Percentiles rank a stretch among this genome's conserved stretches.
These are phyloP conservation scores for Evansstolkia leycettana DNA, from an alignment of 495 filamentous ascomycete species.

Conservation along the genomic window DNA sequence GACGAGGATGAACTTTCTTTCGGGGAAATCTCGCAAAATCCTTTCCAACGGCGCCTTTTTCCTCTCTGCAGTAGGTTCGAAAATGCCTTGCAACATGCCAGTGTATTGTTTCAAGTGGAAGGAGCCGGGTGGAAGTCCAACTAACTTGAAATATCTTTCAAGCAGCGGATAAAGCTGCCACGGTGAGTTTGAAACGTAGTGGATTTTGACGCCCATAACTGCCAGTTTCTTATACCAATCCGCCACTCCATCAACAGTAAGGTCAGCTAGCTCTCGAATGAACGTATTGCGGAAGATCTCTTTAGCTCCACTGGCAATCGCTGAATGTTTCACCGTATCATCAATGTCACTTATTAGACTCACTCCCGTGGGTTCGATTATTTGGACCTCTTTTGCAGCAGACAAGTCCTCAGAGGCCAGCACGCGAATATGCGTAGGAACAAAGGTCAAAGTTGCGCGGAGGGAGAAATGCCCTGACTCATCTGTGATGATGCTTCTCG, in stretches of 20 bases:
- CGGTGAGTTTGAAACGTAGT: slow-evolving; percentile 90
- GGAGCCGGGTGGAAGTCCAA: slow-evolving; percentile 72
- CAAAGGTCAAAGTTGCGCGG: slow-evolving; percentile 69
- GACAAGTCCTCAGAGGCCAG: slow-evolving; percentile 80
- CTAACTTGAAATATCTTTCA: slow-evolving; percentile 65
- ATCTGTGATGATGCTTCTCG: slow-evolving; percentile 67
- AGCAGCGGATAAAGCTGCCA: slow-evolving; percentile 93
- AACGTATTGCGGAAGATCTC: slow-evolving; percentile 97
- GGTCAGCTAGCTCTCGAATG: slow-evolving; percentile 66
- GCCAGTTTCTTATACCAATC: slow-evolving; percentile 78
- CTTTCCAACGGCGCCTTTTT: slow-evolving; percentile 81
- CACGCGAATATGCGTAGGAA: slow-evolving; percentile 79
- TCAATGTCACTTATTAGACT: slow-evolving; percentile 97
- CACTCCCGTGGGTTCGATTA: slow-evolving; percentile 70
- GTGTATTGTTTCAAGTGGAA: slow-evolving; percentile 92
- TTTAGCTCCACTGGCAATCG: slow-evolving; percentile 68
- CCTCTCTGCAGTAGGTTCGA: slow-evolving; percentile 89
- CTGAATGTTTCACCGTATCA: slow-evolving; percentile 95
- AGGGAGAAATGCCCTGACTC: slow-evolving; percentile 76
- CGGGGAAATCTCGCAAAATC: slow-evolving; percentile 79
- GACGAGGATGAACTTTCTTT: slow-evolving; percentile 79
- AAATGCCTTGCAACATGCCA: slow-evolving; percentile 94
- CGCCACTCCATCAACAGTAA: slow-evolving; percentile 73
- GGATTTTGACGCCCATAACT: slow-evolving; percentile 67
- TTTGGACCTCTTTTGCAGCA: slow-evolving; percentile 55